Conservation (phyloP, 73 alveolate species). For the Paramecium biaurelia region DNA sequence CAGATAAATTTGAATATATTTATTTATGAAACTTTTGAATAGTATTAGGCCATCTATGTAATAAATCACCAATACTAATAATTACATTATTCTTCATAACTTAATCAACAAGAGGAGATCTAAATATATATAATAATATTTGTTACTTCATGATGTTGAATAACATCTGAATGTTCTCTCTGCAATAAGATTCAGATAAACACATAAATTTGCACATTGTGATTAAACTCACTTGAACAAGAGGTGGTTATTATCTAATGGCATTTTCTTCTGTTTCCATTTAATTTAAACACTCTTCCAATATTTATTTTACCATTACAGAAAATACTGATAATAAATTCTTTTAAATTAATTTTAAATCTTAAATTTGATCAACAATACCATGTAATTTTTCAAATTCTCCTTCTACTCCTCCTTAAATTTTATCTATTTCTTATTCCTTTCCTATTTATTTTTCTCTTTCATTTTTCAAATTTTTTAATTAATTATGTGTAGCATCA, state of each 20-base stretch:
- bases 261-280: background rate
- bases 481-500: slow-evolving; percentile 30
- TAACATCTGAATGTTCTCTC: slow-evolving; percentile 2
- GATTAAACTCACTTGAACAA: slow-evolving; percentile 40
- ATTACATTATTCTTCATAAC: slow-evolving; percentile 51
- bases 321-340: slow-evolving; percentile 42
- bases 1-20: slow-evolving; percentile 10
- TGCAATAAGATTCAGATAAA: slow-evolving; percentile 15
- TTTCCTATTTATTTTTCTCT: slow-evolving; percentile 48
- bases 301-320: slow-evolving; percentile 45
- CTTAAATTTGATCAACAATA: background rate
- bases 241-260: background rate
- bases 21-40: background rate
- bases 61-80: slow-evolving; percentile 44
- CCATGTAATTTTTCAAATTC: slow-evolving; percentile 55
- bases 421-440: slow-evolving; percentile 54
- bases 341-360: background rate
- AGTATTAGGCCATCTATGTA: slow-evolving; percentile 55
- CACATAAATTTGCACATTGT: slow-evolving; percentile 63
- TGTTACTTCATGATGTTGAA: slow-evolving; percentile 27
- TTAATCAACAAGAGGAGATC: slow-evolving; percentile 48
- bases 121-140: background rate
- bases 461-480: slow-evolving; percentile 45
- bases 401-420: slow-evolving; percentile 58
- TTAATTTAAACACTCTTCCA: background rate